Base-by-base conservation (phyloP, 2,329 filamentous ascomycete species). In the Ophiostoma perfectum region DNA sequence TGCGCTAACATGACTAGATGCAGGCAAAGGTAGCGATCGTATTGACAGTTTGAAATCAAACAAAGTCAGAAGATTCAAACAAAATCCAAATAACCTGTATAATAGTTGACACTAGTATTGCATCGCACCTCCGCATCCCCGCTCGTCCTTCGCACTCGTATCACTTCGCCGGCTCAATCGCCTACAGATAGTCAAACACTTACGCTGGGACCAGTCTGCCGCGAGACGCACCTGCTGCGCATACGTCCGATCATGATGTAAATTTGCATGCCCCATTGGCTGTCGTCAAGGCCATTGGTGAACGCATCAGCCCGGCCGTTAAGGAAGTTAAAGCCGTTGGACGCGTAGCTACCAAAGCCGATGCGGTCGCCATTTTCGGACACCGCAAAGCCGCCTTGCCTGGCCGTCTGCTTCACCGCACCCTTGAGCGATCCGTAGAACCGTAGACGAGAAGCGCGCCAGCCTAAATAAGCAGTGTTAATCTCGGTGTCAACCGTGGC, bases 361-460 rank as follows among this genome's bases (percentile, higher is more conserved):
- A 75, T 76, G 11, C 27, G 36, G 36, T 74, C 73, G n/a, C 73
- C 71, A 55, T 79, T 77, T 1, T 74, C 73, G 55, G 76, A 78
- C 62, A 76, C 73, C 6, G 72, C 69, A 45, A 77, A 77, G 2
- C 71, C 75, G 4, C 70, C 72, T 71, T 74, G 72, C 74, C 75
- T 76, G 67, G 74, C 73, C 11, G 71, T 72, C 64, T 73, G 67
- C 55, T 74, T 67, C 0, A 69, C 67, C 41, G 27, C 27, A 27
- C 27, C 27, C 27, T 27, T 27, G 27, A 85, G 82, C 83, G 73
- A 70, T 80, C 77, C 4, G 70, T 74, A 0, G 80, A 80, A 6
- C 83, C 77, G 66, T 82, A 79, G 0, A 83, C 84, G 2, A 86
- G 75, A 9, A 83, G 76, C 0, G 83, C 79, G 18, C 84, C 84